Evolutionary conservation across 805 yeast genomes (phyloP), one percentile per base, ranked within the genome.

Genomic region (Tetrapisispora fleetii): DNA sequence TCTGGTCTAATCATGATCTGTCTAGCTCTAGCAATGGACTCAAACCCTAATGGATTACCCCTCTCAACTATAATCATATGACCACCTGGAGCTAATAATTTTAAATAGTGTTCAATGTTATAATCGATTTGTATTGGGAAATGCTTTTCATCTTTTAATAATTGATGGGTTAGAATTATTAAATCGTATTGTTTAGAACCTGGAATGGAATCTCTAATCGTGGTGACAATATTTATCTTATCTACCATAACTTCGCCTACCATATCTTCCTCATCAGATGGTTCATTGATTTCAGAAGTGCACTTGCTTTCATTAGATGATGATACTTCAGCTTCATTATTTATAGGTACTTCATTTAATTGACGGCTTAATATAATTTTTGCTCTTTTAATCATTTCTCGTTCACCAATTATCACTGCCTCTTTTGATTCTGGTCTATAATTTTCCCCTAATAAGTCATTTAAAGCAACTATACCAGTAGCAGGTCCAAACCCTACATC

Each of bases 401-500:
- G 66, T 43, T 73, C 70, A 1, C 96, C 93, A 18, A 81, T 70
- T 17, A 90, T 75, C 22, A 83, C 85, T 0, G 85, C 80, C 37
- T 86, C 88, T 57, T 86, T 86, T 14, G 70, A 68, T 18, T 67
- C 68, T 0, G 95, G 88, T 18, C 67, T 62, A 67, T 77, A 84
- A 0, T 74, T 74, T 2, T 74, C 74, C 0, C 85, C 89, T 80
- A 87, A 78, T 1, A 90, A 57, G 58, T 89, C 96, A 59, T 90
- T 87, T 46, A 89, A 69, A 0, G 95, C 98, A 16, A 90, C 67
- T 71, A 93, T 80, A 1, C 97, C 97, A 0, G 95, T 83, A 1
- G 88, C 91, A 1, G 99, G 98, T 0, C 99, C 98, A 60, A 75
- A 81, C 0, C 96, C 91, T 14, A 87, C 77, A 58, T 87, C 95